A percentile compares a stretch with the other conserved stretches of the same genome.
These are phyloP conservation scores for Boletus reticulatus DNA, from an alignment of 768 basidiomycete species.

Conservation along the genomic window DNA sequence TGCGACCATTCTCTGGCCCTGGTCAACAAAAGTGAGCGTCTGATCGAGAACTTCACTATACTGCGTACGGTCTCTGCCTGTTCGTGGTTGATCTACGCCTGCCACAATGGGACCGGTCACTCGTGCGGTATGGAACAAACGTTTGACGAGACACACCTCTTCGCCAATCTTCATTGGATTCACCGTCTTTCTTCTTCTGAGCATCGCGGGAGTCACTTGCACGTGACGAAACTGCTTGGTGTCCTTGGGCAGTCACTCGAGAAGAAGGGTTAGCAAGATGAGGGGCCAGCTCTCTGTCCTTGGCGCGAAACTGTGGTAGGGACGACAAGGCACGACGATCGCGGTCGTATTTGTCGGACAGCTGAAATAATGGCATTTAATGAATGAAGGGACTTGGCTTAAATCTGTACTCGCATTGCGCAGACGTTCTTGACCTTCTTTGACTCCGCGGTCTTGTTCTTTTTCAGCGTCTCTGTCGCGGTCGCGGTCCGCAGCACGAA, in stretches of 20 bases:
- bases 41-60: neutral
- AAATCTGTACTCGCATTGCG: slow-evolving; percentile 51
- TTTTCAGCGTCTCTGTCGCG: slow-evolving; percentile 45
- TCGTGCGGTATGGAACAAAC: neutral
- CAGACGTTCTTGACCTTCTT: slow-evolving; percentile 75
- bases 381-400: neutral
- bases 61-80: slow-evolving; percentile 57
- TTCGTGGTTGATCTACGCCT: slow-evolving; percentile 51
- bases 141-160: slow-evolving; percentile 52
- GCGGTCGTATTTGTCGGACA: slow-evolving; percentile 86
- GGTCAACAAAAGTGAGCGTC: slow-evolving; percentile 10
- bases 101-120: neutral
- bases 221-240: slow-evolving; percentile 42
- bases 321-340: slow-evolving; percentile 61
- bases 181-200: slow-evolving; percentile 66
- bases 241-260: slow-evolving; percentile 37
- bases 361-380: slow-evolving; percentile 38
- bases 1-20: slow-evolving; percentile 55
- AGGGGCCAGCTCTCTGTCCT: slow-evolving; percentile 66
- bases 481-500: slow-evolving; percentile 63
- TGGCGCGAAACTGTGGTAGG: slow-evolving; percentile 50
- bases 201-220: slow-evolving; percentile 58
- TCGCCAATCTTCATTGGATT: slow-evolving; percentile 82
- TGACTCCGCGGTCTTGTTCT: slow-evolving; percentile 58
- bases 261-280: slow-evolving; percentile 49